Base-by-base conservation (phyloP, 192 early-diverging fungal species). In the Dispira simplex region DNA sequence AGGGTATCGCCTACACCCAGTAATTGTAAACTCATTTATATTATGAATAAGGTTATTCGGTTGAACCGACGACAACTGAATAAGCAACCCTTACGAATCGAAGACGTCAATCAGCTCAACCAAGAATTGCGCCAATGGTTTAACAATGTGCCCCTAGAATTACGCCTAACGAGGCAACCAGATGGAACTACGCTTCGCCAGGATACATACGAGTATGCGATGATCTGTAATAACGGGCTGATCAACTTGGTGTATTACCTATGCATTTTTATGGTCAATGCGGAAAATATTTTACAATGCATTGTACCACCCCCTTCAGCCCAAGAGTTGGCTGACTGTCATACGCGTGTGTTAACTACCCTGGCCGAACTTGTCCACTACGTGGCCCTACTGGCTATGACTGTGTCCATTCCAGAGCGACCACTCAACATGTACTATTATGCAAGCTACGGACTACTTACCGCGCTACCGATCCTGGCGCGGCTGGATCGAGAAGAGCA, bases 391-490 rank as follows among this genome's bases (percentile, higher is more conserved):
- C 58, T 32, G 0, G 14, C 18, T 1, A 14, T 16, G 39, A 21
- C 9, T 8, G 32, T 60, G 32, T 32, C 58, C 27, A 3, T 60
- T 27, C 39, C 58, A 3, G 39, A 44, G 9, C 58, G 58, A 16
- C 58, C 58, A 18, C 58, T 60, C 32, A 60, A 60, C 16, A 8
- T 28, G 16, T 60, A 44, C 43, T 60, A 44, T 44, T 60, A 60
- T 27, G 32, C 39, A 2, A 44, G n/a, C 13, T 60, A 44, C 21
- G 58, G 58, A 16, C 21, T 60, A 39, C 32, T 39, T 39, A 6
- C 32, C 32, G 32, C 32, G 32, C 6, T 39, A 6, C 32, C 32
- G 6, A 39, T 39, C 32, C 32, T 39, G 32, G 32, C 32, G 14
- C 58, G 44, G 16, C 39, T 44, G 5, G 32, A 32, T 32, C 32